Evolutionary conservation across 257 asterid genomes (phyloP).

Genomic region (Knoxia roxburghii): DNA sequence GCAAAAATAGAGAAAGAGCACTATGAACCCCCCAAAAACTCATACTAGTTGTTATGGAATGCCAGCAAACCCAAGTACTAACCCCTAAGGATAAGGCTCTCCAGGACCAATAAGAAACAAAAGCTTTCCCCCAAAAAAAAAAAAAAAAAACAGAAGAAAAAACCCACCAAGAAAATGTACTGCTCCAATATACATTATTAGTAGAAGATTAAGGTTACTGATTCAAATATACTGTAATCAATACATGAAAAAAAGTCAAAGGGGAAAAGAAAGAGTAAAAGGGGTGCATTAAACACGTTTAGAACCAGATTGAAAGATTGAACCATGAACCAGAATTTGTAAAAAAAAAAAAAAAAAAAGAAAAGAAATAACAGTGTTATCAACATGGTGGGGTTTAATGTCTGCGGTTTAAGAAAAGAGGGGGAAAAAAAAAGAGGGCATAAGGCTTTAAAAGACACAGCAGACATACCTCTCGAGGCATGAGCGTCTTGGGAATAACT

Average conservation of each 20-base stretch:
- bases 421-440: conserved; percentile 28
- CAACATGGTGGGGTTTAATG: conserved; percentile 20
- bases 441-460: conserved; percentile 27
- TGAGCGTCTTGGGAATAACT: conserved; percentile 99
- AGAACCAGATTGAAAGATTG: neutral
- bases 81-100: conserved; percentile 39
- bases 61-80: conserved; percentile 25
- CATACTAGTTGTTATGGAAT: conserved; percentile 26
- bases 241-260: conserved; percentile 10
- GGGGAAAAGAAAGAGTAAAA: neutral
- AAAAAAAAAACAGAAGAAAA: neutral
- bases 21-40: conserved; percentile 27
- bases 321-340: neutral
- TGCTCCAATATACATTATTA: neutral
- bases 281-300: neutral
- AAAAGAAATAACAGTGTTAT: conserved; percentile 1
- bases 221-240: neutral
- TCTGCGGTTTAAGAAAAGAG: conserved; percentile 19
- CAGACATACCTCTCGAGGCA: conserved; percentile 96
- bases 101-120: conserved; percentile 23
- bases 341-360: conserved; percentile 1
- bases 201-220: neutral
- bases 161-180: no score
- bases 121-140: neutral
- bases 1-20: conserved; percentile 30